Conservation (phyloP, 2,329 filamentous ascomycete genomes). For the Aspergillus puulaauensis region DNA sequence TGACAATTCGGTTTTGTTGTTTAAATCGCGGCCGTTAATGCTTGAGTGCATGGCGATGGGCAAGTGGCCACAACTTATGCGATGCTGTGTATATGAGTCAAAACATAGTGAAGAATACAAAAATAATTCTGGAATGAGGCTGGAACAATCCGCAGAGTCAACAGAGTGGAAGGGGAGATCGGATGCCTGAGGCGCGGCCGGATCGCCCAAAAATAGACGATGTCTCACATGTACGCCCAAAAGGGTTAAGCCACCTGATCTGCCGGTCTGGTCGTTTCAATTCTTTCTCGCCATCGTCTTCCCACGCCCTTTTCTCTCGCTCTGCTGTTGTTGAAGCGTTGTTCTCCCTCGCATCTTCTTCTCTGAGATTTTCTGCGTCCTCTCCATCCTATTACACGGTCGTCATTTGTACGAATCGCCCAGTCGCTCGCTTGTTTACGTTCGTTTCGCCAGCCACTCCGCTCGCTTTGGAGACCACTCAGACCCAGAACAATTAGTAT, state of each 20-base stretch:
- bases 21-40: background rate
- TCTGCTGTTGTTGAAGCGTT: conserved; percentile 6
- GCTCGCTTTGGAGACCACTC: conserved; percentile 9
- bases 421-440: conserved; percentile 27
- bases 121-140: background rate
- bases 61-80: background rate
- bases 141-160: background rate
- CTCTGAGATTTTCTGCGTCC: background rate
- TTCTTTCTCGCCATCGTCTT: conserved; percentile 10
- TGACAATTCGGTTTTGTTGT: background rate
- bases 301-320: conserved; percentile 8
- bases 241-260: conserved; percentile 16
- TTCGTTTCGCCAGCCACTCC: conserved; percentile 10
- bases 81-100: background rate
- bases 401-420: background rate
- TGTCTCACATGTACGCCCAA: conserved; percentile 21
- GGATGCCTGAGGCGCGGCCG: conserved; percentile 11
- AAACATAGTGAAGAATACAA: background rate
- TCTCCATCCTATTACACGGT: background rate
- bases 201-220: conserved; percentile 23
- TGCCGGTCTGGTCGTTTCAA: conserved; percentile 12
- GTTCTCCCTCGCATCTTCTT: background rate
- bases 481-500: conserved; percentile 13
- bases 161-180: background rate
- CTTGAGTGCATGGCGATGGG: background rate